phyloP scores from a whole-genome alignment of 2,329 filamentous ascomycete genomes.

The Fusarium pseudocircinatum region DNA sequence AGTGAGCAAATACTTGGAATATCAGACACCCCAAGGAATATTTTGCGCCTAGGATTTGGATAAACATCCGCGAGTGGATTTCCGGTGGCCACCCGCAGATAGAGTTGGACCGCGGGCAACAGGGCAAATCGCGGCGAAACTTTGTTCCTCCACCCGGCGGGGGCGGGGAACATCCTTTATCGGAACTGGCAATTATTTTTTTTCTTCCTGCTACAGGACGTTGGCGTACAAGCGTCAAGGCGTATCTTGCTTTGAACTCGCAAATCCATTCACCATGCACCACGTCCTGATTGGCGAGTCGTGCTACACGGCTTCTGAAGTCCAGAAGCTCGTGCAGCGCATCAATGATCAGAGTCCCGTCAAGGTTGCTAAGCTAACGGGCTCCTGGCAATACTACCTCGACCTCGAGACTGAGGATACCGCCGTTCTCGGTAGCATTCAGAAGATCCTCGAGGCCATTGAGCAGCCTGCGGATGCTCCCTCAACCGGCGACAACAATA shows the following conservation, averaged over 20 bases:
- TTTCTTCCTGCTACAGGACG: conserved; percentile 31
- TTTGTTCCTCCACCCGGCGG: conserved; percentile 16
- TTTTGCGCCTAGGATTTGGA: neutral
- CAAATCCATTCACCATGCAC: conserved; percentile 46
- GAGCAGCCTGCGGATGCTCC: conserved; percentile 42
- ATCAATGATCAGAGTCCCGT: conserved; percentile 55
- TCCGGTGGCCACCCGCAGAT: neutral
- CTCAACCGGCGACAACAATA: conserved; percentile 49
- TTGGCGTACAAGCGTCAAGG: conserved; percentile 37
- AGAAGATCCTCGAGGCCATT: conserved; percentile 57
- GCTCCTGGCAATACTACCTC: conserved; percentile 73
- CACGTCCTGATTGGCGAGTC: conserved; percentile 54
- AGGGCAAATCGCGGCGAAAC: conserved; percentile 25
- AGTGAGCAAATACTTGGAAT: no score
- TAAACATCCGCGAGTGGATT: neutral
- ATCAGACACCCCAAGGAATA: neutral
- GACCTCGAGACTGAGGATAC: conserved; percentile 59
- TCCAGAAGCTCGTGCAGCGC: conserved; percentile 56
- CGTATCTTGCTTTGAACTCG: conserved; percentile 41
- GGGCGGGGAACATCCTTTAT: conserved; percentile 14
- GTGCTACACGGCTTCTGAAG: conserved; percentile 60
- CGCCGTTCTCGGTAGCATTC: conserved; percentile 54
- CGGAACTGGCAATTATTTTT: conserved; percentile 20
- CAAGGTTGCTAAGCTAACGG: conserved; percentile 60
- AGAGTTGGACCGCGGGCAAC: neutral